Conservation (phyloP, 2,329 filamentous ascomycete genomes). For the Cercospora brassicicola region DNA sequence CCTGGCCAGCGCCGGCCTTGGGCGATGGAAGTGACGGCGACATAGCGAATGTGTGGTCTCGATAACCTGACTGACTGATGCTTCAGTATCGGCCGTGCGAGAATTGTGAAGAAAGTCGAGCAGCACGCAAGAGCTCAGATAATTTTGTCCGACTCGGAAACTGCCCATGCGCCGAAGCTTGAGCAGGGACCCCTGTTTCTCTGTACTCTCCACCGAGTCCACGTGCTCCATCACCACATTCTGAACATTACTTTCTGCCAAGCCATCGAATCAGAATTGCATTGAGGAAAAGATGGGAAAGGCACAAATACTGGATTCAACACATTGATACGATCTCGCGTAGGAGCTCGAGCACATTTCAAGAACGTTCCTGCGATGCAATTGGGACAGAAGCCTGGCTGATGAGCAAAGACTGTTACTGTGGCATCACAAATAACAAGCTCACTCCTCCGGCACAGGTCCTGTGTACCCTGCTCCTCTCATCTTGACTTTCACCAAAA, state of each 20-base stretch:
- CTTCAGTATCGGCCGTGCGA: background rate
- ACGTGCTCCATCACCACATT: background rate
- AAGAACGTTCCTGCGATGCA: background rate
- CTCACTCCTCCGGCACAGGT: background rate
- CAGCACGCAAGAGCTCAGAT: background rate
- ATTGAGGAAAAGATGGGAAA: background rate
- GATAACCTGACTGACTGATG: background rate
- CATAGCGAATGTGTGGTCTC: constrained; percentile 21
- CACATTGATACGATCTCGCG: background rate
- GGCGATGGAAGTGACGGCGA: constrained; percentile 32
- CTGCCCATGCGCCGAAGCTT: background rate
- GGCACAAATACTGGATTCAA: background rate
- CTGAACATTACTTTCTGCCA: background rate
- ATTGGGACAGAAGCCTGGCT: background rate
- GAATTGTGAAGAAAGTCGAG: background rate
- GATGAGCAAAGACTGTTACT: background rate
- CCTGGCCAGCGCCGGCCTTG: constrained; percentile 40
- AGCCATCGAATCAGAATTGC: background rate
- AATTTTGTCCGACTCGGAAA: background rate
- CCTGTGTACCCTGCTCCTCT: background rate
- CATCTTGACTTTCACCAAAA: constrained; percentile 3
- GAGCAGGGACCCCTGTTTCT: background rate
- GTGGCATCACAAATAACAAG: background rate
- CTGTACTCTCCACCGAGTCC: background rate
- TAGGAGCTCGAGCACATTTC: background rate